Conservation (phyloP, 257 asterid species). For the Voacanga thouarsii region DNA sequence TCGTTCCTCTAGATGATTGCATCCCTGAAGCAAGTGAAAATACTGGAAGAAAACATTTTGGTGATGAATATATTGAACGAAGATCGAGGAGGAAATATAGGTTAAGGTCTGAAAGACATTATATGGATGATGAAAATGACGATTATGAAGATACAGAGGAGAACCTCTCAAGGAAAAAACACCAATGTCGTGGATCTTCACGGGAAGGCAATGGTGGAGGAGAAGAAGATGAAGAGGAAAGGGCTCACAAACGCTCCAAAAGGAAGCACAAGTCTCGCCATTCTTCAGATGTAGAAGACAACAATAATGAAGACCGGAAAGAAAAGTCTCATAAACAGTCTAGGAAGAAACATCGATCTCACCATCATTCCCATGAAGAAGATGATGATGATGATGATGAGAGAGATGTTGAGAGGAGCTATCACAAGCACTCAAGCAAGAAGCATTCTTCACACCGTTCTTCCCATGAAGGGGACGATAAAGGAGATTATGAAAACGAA, state of each 20-base stretch:
- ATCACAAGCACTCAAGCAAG: conserved; percentile 38
- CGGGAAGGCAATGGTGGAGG: conserved; percentile 28
- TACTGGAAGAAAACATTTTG: conserved; percentile 25
- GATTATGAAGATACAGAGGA: conserved; percentile 27
- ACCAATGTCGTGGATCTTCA: conserved; percentile 14
- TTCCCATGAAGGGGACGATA: conserved; percentile 31
- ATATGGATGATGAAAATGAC: conserved; percentile 32
- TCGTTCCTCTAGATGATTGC: conserved; percentile 35
- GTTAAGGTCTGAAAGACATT: conserved; percentile 44
- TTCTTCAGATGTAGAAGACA: conserved; percentile 22
- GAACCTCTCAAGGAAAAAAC: conserved; percentile 31
- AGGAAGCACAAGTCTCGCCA: conserved; percentile 32
- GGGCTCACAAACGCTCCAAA: conserved; percentile 28
- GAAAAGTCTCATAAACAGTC: conserved; percentile 35
- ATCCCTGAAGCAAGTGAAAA: conserved; percentile 31
- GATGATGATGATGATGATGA: conserved; percentile 22
- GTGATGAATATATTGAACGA: conserved; percentile 42
- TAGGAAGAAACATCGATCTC: conserved; percentile 40
- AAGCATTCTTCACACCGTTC: conserved; percentile 40
- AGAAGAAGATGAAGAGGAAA: conserved; percentile 35
- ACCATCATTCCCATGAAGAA: conserved; percentile 28
- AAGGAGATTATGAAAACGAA: conserved; percentile 24
- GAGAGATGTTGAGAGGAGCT: conserved; percentile 6
- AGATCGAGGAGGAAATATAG: conserved; percentile 40
- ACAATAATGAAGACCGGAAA: conserved; percentile 26